Conservation (phyloP, 768 basidiomycete genomes). For the Amanita subjunquillea region DNA sequence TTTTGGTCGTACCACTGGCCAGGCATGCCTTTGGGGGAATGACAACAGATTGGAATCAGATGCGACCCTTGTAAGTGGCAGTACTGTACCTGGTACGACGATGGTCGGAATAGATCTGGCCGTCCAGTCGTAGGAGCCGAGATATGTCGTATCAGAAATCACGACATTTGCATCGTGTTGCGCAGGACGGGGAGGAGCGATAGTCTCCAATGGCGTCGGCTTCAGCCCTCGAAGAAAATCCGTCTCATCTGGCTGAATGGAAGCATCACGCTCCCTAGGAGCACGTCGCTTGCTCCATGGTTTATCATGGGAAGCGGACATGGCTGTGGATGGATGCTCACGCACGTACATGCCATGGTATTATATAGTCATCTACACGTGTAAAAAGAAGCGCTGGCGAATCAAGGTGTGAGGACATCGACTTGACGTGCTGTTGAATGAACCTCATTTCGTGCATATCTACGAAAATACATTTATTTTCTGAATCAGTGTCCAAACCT, state of each 20-base stretch:
- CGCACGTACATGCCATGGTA: not conserved
- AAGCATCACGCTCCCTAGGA: not conserved
- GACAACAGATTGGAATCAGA: not conserved
- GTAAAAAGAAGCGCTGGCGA: not conserved
- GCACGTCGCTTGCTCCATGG: not conserved
- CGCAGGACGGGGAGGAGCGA: not conserved
- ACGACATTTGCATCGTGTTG: constrained; percentile 17
- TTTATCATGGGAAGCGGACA: not conserved
- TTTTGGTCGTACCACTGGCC: constrained; percentile 40
- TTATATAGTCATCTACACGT: not conserved
- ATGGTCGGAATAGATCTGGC: constrained; percentile 27
- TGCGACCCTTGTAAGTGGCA: not conserved
- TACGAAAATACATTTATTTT: not conserved
- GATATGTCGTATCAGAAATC: constrained; percentile 7
- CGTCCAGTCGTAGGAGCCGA: constrained; percentile 38
- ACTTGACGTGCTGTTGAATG: too few relatives aligned
- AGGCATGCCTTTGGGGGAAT: constrained; percentile 34
- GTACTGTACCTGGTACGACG: constrained; percentile 27
- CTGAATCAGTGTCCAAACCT: not conserved
- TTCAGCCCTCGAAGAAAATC: constrained; percentile 1
- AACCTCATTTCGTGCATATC: too few relatives aligned
- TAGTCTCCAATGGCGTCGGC: not conserved
- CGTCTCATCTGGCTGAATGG: not conserved
- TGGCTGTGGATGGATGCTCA: not conserved
- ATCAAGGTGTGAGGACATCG: not conserved